These are phyloP conservation scores for Haplosporangium sp. DNA, from an alignment of 371 early-diverging fungal genomes.

Conservation along the genomic window DNA sequence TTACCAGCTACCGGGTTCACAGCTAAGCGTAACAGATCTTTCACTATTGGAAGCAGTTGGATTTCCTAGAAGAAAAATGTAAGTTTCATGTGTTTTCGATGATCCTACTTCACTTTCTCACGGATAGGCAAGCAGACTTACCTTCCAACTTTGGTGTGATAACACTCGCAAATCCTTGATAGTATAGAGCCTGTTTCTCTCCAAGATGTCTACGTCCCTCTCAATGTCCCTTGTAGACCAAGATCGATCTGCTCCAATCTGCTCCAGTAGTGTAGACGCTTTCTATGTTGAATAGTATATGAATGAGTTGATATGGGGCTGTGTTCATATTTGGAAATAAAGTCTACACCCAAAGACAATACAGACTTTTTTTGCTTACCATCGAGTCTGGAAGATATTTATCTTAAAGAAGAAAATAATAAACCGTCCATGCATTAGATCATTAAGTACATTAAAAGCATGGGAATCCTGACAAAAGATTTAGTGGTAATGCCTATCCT, in stretches of 20 bases:
- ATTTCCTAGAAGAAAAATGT: constrained; percentile 50
- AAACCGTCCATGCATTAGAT: neutral
- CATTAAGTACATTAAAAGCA: neutral
- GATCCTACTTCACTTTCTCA: neutral
- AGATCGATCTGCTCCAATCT: constrained; percentile 69
- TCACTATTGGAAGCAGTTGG: constrained; percentile 62
- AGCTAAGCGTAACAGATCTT: constrained; percentile 61
- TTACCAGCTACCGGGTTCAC: constrained; percentile 53
- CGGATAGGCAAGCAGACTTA: constrained; percentile 27
- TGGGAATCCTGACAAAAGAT: neutral
- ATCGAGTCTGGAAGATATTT: constrained; percentile 54
- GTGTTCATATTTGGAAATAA: neutral
- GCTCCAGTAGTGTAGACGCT: constrained; percentile 71
- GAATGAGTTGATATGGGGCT: neutral
- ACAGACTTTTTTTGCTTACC: constrained; percentile 20
- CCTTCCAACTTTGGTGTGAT: constrained; percentile 73
- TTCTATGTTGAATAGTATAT: constrained; percentile 49
- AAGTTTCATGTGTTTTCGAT: neutral
- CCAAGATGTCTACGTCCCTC: constrained; percentile 63
- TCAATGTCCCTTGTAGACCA: constrained; percentile 72
- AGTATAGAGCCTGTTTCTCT: constrained; percentile 66
- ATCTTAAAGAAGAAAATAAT: constrained; percentile 14
- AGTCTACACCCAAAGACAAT: neutral
- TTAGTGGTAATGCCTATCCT: neutral
- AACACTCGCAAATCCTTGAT: constrained; percentile 70